A percentile compares a stretch with the other conserved stretches of the same genome.
phyloP scores from a whole-genome alignment of 2,329 filamentous ascomycete genomes.

The Incumbomyces lentus region DNA sequence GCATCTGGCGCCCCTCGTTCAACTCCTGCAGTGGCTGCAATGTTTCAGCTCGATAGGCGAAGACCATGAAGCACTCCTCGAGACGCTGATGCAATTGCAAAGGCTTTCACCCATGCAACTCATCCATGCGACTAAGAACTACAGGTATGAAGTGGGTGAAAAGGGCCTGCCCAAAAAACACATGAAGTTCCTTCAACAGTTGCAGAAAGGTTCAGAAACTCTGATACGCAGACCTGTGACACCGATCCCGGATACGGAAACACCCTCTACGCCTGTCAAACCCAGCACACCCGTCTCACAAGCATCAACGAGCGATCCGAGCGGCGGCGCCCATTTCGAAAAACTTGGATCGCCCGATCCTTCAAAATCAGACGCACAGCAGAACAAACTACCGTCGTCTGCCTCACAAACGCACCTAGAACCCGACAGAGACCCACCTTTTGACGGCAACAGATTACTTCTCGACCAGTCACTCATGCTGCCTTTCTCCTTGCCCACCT shows the following conservation, averaged over 20 bases:
- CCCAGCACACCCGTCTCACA: conserved; percentile 9
- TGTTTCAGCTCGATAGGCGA: conserved; percentile 92
- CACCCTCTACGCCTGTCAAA: conserved; percentile 2
- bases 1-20: conserved; percentile 82
- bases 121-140: conserved; percentile 83
- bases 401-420: background rate
- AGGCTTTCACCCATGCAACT: conserved; percentile 77
- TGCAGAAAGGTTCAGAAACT: conserved; percentile 61
- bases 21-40: conserved; percentile 92
- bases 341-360: conserved; percentile 9
- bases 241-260: conserved; percentile 32
- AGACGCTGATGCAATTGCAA: conserved; percentile 80
- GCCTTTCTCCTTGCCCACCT: conserved; percentile 88
- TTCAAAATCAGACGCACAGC: conserved; percentile 10
- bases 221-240: conserved; percentile 34
- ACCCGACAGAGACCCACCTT: conserved; percentile 15
- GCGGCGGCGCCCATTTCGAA: conserved; percentile 3
- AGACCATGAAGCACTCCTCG: conserved; percentile 77
- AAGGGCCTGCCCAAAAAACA: conserved; percentile 82
- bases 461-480: conserved; percentile 85
- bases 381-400: too few species aligned
- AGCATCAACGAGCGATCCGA: conserved; percentile 9
- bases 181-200: conserved; percentile 69
- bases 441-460: conserved; percentile 42
- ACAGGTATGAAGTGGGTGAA: conserved; percentile 89